Conservation (phyloP, 2,329 filamentous ascomycete species). For the Chrysosporium queenslandicum region DNA sequence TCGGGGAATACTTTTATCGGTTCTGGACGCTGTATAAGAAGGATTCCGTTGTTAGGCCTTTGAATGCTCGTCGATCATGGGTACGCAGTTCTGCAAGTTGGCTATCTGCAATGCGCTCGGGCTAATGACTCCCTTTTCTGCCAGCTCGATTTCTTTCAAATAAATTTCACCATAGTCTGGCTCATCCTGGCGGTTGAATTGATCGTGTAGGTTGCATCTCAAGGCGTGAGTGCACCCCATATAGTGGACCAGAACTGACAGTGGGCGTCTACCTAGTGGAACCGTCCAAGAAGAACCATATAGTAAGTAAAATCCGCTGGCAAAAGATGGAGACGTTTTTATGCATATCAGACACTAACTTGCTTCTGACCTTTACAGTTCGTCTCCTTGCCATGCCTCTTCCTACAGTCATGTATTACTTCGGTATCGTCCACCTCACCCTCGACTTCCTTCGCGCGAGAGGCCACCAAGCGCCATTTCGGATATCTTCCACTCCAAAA, state of each 20-base stretch:
- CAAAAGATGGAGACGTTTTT: neutral
- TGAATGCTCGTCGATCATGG: conserved; percentile 37
- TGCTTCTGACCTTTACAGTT: conserved; percentile 21
- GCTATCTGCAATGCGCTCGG: neutral
- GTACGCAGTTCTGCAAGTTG: conserved; percentile 19
- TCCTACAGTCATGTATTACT: conserved; percentile 40
- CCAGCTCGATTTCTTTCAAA: conserved; percentile 40
- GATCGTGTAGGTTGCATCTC: conserved; percentile 34
- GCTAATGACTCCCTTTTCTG: neutral
- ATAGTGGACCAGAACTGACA: neutral
- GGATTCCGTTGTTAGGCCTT: conserved; percentile 29
- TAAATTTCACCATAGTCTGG: conserved; percentile 39
- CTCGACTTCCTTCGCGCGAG: conserved; percentile 35
- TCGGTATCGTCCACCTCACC: conserved; percentile 34
- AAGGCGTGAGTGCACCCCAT: too few relatives aligned
- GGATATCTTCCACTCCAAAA: conserved; percentile 54
- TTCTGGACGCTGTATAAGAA: conserved; percentile 33
- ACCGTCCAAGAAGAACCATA: conserved; percentile 34
- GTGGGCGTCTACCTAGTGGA: conserved; percentile 23
- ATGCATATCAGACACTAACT: conserved; percentile 7
- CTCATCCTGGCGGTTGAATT: conserved; percentile 35
- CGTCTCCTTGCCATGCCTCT: conserved; percentile 38
- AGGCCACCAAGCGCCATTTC: conserved; percentile 47
- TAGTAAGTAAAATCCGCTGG: conserved; percentile 28
- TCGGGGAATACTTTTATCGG: conserved; percentile 37